Conservation (phyloP, 176 grass and related monocot species). For the Juncus inflexus region DNA sequence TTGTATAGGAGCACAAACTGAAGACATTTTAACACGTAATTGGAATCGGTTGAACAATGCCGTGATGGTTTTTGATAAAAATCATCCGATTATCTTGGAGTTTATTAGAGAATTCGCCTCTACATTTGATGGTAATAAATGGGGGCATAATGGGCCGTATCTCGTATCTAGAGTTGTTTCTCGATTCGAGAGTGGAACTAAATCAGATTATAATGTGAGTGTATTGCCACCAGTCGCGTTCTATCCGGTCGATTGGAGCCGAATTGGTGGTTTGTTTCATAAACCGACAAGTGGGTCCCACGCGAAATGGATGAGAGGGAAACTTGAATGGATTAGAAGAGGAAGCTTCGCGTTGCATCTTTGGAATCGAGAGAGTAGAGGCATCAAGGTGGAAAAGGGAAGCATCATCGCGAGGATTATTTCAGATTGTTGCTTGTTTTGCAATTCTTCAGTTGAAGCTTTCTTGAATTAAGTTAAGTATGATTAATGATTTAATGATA, state of each 20-base stretch:
- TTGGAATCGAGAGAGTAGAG: conserved; percentile 73
- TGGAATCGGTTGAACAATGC: conserved; percentile 88
- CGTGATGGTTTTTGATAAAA: conserved; percentile 72
- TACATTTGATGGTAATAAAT: conserved; percentile 75
- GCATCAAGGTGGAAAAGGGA: conserved; percentile 53
- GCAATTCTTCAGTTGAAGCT: conserved; percentile 41
- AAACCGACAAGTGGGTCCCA: conserved; percentile 36
- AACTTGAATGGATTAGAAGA: conserved; percentile 45
- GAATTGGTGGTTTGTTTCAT: conserved; percentile 55
- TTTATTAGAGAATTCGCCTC: conserved; percentile 76
- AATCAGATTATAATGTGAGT: conserved; percentile 22
- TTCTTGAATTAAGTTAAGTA: neutral
- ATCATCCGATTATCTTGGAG: conserved; percentile 57
- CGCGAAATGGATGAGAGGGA: conserved; percentile 46
- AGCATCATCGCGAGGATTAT: conserved; percentile 56
- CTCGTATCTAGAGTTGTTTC: conserved; percentile 68
- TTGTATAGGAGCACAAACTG: conserved; percentile 63
- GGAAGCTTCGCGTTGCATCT: conserved; percentile 67
- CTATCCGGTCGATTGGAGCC: conserved; percentile 78
- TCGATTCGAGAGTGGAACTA: conserved; percentile 20
- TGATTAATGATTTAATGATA: neutral
- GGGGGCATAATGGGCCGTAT: conserved; percentile 94
- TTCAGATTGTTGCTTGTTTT: conserved; percentile 62
- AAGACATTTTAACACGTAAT: conserved; percentile 42
- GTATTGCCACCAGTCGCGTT: conserved; percentile 68